phyloP scores from a whole-genome alignment of 2,329 filamentous ascomycete genomes.

The Aspergillus unguis region DNA sequence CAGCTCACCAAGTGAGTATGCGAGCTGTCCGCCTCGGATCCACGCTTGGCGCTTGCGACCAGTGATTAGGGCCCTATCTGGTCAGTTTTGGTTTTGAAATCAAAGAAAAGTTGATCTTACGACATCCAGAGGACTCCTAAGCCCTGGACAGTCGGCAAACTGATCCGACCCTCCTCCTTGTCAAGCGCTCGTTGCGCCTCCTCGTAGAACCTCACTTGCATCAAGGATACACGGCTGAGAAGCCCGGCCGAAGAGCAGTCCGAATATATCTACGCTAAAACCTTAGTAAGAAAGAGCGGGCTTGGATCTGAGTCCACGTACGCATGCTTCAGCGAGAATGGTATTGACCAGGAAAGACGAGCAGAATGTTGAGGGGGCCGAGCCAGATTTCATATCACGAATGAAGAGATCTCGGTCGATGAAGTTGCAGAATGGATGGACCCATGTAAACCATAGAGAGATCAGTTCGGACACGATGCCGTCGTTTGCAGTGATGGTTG shows the following conservation, averaged over 20 bases:
- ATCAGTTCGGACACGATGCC: constrained; percentile 32
- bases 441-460: constrained; percentile 32
- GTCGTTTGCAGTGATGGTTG: constrained; percentile 22
- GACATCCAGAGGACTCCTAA: constrained; percentile 30
- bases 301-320: constrained; percentile 15
- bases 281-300: neutral
- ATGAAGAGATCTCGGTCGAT: constrained; percentile 35
- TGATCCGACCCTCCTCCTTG: constrained; percentile 29
- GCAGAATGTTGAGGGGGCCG: constrained; percentile 27
- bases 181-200: constrained; percentile 33
- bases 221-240: constrained; percentile 17
- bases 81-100: neutral
- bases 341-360: constrained; percentile 37
- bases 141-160: constrained; percentile 30
- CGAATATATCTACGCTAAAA: constrained; percentile 24
- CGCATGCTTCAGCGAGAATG: constrained; percentile 32
- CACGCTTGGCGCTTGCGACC: constrained; percentile 32
- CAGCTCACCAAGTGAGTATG: constrained; percentile 24
- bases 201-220: constrained; percentile 31
- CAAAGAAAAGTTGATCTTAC: constrained; percentile 16
- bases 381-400: constrained; percentile 31
- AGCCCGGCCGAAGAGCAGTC: constrained; percentile 25
- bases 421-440: constrained; percentile 30
- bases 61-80: constrained; percentile 28
- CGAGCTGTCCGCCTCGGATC: constrained; percentile 27